Base-by-base conservation (phyloP, 495 filamentous ascomycete genomes). In the Cenococcum geophilum region DNA sequence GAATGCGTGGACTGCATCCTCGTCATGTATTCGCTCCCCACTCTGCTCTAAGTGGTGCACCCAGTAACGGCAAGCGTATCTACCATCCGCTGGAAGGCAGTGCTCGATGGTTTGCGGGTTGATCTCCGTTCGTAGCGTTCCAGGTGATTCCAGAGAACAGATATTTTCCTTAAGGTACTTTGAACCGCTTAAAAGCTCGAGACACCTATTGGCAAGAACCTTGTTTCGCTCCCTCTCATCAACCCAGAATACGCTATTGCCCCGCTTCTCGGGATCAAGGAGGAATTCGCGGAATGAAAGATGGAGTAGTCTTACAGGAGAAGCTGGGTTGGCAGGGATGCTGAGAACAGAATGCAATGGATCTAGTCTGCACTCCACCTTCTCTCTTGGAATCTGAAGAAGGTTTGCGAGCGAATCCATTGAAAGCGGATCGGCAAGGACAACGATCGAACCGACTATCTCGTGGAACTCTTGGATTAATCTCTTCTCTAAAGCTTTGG, bases 201-300 rank as follows among this genome's bases (percentile, higher is more conserved):
- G 68, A 58, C 72, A 80, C 9, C 21, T 48, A 48, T 18, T 48
- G 2, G 66, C 68, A 51, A 80, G 61, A 35, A 36, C 61, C 21
- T 67, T 18, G 60, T 79, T 68, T 1, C 65, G 57, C 61, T 67
- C 34, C 61, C 61, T 62, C 60, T 77, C 71, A 57, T 78, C 65
- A 20, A 78, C 64, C 65, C 69, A 72, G 64, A 77, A 76, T 27
- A 23, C 37, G 35, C 47, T 52, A 60, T 73, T 68, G 5, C 47
- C 35, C 45, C 71, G 57, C 66, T 69, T 11, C 67, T 52, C 37
- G 35, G 61, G 54, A 60, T 76, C 71, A 47, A 80, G 55, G 14
- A 82, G 73, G 60, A 76, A 81, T 63, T 81, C 78, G 47, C 75
- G 76, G 59, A 82, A 78, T 32, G 77, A 80, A 22, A 70, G 72